A percentile compares a stretch with the other conserved stretches of the same genome.
These are phyloP conservation scores for Candolleomyces efflorescens DNA, from an alignment of 768 basidiomycete species.

Conservation along the genomic window DNA sequence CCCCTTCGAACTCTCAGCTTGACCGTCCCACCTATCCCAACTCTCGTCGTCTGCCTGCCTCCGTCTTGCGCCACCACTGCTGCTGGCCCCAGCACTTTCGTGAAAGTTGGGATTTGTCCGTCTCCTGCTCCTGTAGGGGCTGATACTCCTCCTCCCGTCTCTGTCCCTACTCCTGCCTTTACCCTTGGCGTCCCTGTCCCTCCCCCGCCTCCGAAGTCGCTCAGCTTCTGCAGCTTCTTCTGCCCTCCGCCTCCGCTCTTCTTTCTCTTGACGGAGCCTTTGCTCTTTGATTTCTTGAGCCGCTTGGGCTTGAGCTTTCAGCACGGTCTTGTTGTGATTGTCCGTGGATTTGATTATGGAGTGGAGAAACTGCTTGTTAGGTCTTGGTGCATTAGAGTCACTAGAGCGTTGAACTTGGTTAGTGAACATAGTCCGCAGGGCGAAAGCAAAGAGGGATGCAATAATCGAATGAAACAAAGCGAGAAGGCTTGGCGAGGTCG, in stretches of 20 bases:
- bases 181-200: not conserved
- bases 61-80: constrained; percentile 14
- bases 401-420: constrained; percentile 13
- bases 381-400: constrained; percentile 68
- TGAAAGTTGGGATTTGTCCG: not conserved
- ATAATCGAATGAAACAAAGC: too few species aligned
- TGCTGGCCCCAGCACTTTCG: not conserved
- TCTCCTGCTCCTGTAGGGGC: constrained; percentile 18
- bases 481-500: too few species aligned
- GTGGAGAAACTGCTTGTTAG: constrained; percentile 80
- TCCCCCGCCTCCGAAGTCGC: constrained; percentile 35
- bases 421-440: not conserved
- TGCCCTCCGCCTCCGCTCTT: constrained; percentile 60
- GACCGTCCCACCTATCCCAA: constrained; percentile 53
- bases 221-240: constrained; percentile 75
- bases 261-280: constrained; percentile 60
- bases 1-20: constrained; percentile 32
- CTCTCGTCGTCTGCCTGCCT: constrained; percentile 27
- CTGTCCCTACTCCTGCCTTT: not conserved
- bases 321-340: constrained; percentile 88
- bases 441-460: not conserved
- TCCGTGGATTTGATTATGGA: constrained; percentile 92
- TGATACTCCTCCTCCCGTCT: constrained; percentile 16
- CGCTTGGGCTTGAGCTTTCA: constrained; percentile 67
- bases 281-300: constrained; percentile 71